Evolutionary conservation across 495 filamentous ascomycete genomes (phyloP).

Genomic region (Penicilliopsis zonata): DNA sequence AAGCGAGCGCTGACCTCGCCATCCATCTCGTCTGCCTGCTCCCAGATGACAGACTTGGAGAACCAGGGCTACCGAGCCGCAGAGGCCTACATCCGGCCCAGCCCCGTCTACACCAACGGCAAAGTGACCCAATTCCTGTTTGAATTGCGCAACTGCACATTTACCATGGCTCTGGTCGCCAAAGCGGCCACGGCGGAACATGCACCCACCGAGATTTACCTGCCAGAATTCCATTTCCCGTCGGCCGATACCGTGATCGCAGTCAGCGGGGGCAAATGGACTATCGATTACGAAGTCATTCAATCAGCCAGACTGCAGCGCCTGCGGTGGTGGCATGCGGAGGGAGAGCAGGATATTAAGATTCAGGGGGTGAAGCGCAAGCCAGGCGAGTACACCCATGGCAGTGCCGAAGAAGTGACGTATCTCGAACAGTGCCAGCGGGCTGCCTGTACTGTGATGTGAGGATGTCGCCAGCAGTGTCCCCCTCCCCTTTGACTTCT

Average conservation of each 20-base stretch:
- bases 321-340: slow-evolving; percentile 82
- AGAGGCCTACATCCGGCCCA: slow-evolving; percentile 82
- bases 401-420: slow-evolving; percentile 43
- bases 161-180: slow-evolving; percentile 53
- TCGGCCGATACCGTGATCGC: slow-evolving; percentile 52
- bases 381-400: slow-evolving; percentile 23
- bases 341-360: slow-evolving; percentile 69
- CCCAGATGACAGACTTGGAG: slow-evolving; percentile 38
- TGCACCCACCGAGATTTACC: slow-evolving; percentile 68
- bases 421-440: slow-evolving; percentile 50
- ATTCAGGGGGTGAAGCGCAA: slow-evolving; percentile 62
- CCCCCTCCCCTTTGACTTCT: too few relatives aligned
- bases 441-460: slow-evolving; percentile 41
- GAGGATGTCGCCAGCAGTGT: slow-evolving; percentile 8
- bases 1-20: slow-evolving; percentile 58
- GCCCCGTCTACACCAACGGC: slow-evolving; percentile 65
- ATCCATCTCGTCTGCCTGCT: slow-evolving; percentile 51
- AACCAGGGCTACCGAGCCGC: slow-evolving; percentile 73
- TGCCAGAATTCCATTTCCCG: slow-evolving; percentile 93
- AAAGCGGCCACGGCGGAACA: slow-evolving; percentile 38
- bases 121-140: slow-evolving; percentile 58
- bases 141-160: slow-evolving; percentile 63
- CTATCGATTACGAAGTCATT: slow-evolving; percentile 58
- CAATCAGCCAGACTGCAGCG: slow-evolving; percentile 56
- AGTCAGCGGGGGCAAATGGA: slow-evolving; percentile 82